These are phyloP conservation scores for Tulasnella sp. DNA, from an alignment of 768 basidiomycete species.

Conservation along the genomic window DNA sequence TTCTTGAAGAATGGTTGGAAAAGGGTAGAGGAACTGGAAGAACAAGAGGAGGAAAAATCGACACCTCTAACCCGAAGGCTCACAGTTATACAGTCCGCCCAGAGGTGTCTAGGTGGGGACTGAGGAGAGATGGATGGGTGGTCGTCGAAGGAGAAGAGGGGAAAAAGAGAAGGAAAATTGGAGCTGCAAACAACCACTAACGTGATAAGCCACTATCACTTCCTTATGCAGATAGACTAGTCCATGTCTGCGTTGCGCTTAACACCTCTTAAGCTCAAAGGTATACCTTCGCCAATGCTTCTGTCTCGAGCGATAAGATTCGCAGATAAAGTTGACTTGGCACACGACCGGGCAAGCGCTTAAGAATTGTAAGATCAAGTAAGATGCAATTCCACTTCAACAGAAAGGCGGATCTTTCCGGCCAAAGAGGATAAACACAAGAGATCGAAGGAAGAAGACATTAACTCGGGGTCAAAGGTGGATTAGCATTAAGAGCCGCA, in stretches of 20 bases:
- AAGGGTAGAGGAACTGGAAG: neutral
- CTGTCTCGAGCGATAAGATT: neutral
- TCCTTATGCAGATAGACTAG: neutral
- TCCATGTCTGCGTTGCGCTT: neutral
- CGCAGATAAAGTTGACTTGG: neutral
- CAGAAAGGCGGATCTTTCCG: neutral
- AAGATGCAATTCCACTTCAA: neutral
- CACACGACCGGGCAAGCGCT: neutral
- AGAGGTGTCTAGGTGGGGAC: constrained; percentile 12
- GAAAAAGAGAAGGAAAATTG: neutral
- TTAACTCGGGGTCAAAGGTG: neutral
- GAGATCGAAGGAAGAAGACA: neutral
- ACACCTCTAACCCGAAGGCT: constrained; percentile 11
- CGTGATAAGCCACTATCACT: neutral
- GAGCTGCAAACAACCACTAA: neutral
- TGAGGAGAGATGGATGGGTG: neutral
- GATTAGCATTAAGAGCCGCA: neutral
- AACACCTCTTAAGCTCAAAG: neutral
- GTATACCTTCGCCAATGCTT: neutral
- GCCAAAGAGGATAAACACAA: neutral
- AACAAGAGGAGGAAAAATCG: neutral
- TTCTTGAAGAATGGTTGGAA: neutral
- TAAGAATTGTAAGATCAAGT: neutral
- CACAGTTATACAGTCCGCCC: neutral
- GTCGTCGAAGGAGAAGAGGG: neutral